Evolutionary conservation across 176 grass and related monocot species (phyloP), one percentile per base, ranked within the genome.

Genomic region (Ensete glaucum): DNA sequence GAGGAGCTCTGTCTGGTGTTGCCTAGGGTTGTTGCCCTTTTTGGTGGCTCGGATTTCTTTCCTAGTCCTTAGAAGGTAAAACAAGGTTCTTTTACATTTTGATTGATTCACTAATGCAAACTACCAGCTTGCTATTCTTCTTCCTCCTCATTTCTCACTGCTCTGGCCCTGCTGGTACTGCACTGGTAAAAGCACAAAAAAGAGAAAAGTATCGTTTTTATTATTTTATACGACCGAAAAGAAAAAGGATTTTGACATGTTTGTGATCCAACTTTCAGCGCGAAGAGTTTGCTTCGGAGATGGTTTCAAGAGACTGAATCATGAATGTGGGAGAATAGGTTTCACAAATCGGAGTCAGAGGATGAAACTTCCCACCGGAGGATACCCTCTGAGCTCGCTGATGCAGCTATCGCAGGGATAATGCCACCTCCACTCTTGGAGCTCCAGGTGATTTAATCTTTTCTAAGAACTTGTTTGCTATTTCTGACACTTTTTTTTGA

Each of bases 381-480:
- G 62, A 79, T 89, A 77, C 90, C 83, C 11, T 90, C 89, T 77
- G 88, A 87, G 74, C 84, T 93, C 74, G 85, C 80, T 73, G 94
- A 97, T 87, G 88, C 88, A 19, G 88, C 90, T 48, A 87, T 93
- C 81, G 84, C 90, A 72, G 90, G 94, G 20, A 79, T 93, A 68
- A 97, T 97, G 83, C 94, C 94, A 57, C 94, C 94, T 62, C 94
- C 90, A 14, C 82, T 93, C 4, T 76, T 97, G 79, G 94, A 97
- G 76, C 73, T 93, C 68, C 94, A 97, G 90, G 94, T 93, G 82
- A 82, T 57, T 81, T 76, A 21, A 21, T 14, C 14, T 63, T 17
- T 12, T 70, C 2, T 20, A 17, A n/a, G 1, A n/a, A 59, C 15
- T 6, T 20, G 7, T 17, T 59, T 59, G 15, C 56, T 59, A 19